Base-by-base conservation (phyloP, 2,329 filamentous ascomycete genomes). In the Chrysoporthe austroafricana region DNA sequence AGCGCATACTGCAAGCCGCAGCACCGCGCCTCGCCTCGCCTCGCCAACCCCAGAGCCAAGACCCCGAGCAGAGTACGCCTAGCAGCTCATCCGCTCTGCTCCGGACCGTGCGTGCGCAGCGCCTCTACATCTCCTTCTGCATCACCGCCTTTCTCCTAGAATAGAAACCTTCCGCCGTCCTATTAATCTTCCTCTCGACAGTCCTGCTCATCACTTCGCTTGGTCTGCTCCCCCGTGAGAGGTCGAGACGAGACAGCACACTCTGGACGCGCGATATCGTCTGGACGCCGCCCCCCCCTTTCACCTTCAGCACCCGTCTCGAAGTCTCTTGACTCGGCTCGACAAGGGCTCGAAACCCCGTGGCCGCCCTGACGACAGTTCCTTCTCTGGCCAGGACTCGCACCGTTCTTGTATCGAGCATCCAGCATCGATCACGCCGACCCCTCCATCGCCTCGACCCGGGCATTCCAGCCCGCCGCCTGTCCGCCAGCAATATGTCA, bases 401-500 rank as follows among this genome's bases (percentile, higher is more conserved):
- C 57, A 26, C 16, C 16, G n/a, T 56, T 18, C 16, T 32, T 54
- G 26, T 34, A 54, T 54, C 32, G 50, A 54, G 50, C 50, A 54
- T 54, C 36, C 34, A 57, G 36, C 36, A 48, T 48, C 42, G 36
- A 50, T 62, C 13, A 18, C 26, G 46, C n/a, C 44, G 26, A n/a
- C 21, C 32, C 60, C 26, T 13, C 44, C 61, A 60, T 67, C 64
- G 21, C 57, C 46, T 36, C 59, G 42, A 60, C 36, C 62, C 61
- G 68, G 58, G 66, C 63, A 56, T n/a, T 50, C 54, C 43, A 61
- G 66, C 66, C 66, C 61, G 50, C 62, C 57, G 46, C 62, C 57
- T 64, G 34, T 50, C 36, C 26, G 13, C 48, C 42, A 44, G 50
- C 68, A 71, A 62, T 70, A 79, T 80, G 79, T 77, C 80, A 76